Percentiles rank a stretch among this genome's conserved stretches.
Conservation (phyloP, 2,329 filamentous ascomycete species). For the Remersonia thermophila region DNA sequence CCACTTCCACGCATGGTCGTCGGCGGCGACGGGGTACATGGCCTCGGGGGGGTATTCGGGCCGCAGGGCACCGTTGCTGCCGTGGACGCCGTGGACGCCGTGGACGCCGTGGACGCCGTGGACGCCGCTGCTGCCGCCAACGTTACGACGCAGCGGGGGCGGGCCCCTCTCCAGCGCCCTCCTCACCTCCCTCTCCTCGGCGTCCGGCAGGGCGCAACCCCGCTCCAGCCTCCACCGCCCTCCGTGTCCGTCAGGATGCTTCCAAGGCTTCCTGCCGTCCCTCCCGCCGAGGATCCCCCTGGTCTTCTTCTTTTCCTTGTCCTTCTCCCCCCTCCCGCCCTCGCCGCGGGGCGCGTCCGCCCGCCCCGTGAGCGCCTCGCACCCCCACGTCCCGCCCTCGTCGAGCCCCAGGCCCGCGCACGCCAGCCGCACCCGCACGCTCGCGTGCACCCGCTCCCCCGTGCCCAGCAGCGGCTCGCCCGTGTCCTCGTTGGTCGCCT, state of each 20-base stretch:
- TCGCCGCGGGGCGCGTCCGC: slow-evolving; percentile 3
- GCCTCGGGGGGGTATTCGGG: slow-evolving; percentile 12
- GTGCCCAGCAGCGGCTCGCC: slow-evolving; percentile 25
- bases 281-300: slow-evolving; percentile 1
- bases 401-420: slow-evolving; percentile 22
- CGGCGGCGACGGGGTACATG: slow-evolving; percentile 17
- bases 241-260: slow-evolving; percentile 1
- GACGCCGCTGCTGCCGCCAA: too few species aligned
- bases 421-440: slow-evolving; percentile 20
- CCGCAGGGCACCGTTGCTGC: too few species aligned
- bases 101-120: too few species aligned
- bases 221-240: too few species aligned
- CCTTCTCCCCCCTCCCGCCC: not conserved
- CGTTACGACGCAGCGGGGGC: too few species aligned
- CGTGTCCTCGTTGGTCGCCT: slow-evolving; percentile 25
- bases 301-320: slow-evolving; percentile 19
- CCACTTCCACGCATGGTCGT: slow-evolving; percentile 22
- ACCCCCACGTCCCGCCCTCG: slow-evolving; percentile 22
- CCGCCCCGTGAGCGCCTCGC: slow-evolving; percentile 16
- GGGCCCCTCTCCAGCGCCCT: not conserved
- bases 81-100: too few species aligned
- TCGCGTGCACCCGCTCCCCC: slow-evolving; percentile 25
- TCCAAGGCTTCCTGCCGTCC: slow-evolving; percentile 1
- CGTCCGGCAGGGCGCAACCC: too few species aligned
- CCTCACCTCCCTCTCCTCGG: slow-evolving; percentile 1